Evolutionary conservation across 306 rosid species (phyloP).

Genomic region (Dalbergia cochinchinensis): DNA sequence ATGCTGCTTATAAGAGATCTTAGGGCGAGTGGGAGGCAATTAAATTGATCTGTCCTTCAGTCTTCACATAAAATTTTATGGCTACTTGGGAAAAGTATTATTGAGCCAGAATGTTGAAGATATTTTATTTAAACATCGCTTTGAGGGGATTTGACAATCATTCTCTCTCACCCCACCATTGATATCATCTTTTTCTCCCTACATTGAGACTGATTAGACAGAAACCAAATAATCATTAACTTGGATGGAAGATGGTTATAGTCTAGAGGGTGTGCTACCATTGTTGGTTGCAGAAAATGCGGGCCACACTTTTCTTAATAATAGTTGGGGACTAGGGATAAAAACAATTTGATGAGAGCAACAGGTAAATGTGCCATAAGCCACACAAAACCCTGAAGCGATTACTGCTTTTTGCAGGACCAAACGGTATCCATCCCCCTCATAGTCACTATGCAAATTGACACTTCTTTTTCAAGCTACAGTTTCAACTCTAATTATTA

Average conservation of each 20-base stretch:
- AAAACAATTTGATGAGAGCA: slow-evolving; percentile 49
- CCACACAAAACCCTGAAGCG: slow-evolving; percentile 36
- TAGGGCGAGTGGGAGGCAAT: not conserved
- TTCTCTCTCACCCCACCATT: slow-evolving; percentile 59
- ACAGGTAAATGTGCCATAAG: slow-evolving; percentile 38
- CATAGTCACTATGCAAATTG: slow-evolving; percentile 36
- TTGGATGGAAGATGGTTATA: slow-evolving; percentile 28
- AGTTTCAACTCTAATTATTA: slow-evolving; percentile 45
- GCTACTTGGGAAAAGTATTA: slow-evolving; percentile 25
- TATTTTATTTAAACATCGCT: slow-evolving; percentile 53
- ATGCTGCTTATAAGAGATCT: not conserved
- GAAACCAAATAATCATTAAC: slow-evolving; percentile 49
- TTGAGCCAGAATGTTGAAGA: slow-evolving; percentile 43
- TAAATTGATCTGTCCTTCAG: not conserved
- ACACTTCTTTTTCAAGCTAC: slow-evolving; percentile 45
- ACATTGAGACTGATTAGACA: slow-evolving; percentile 50
- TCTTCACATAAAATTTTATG: not conserved
- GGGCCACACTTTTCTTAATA: slow-evolving; percentile 38
- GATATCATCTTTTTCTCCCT: slow-evolving; percentile 46
- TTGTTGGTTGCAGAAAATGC: slow-evolving; percentile 40
- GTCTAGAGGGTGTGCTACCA: slow-evolving; percentile 32
- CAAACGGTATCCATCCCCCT: slow-evolving; percentile 30
- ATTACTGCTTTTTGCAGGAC: slow-evolving; percentile 32
- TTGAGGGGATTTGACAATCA: slow-evolving; percentile 66
- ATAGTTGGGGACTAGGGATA: slow-evolving; percentile 34